These are phyloP conservation scores for Metschnikowia santaceciliae DNA, from an alignment of 805 yeast genomes.

Conservation along the genomic window DNA sequence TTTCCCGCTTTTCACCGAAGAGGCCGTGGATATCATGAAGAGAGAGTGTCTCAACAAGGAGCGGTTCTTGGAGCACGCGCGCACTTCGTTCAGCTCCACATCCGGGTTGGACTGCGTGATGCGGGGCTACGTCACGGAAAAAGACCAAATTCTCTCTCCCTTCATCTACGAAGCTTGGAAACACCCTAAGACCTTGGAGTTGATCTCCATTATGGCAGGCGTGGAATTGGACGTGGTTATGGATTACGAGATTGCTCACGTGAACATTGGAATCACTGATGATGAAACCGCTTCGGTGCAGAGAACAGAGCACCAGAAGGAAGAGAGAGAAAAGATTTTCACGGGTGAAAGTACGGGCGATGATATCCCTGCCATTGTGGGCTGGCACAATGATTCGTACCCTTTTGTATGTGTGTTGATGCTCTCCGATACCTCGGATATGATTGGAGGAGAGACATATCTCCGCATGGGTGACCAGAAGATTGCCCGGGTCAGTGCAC, in stretches of 20 bases:
- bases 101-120: slow-evolving; percentile 47
- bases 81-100: slow-evolving; percentile 41
- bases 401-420: slow-evolving; percentile 63
- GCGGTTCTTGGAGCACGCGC: slow-evolving; percentile 41
- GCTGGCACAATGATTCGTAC: slow-evolving; percentile 63
- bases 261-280: slow-evolving; percentile 47
- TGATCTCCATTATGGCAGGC: slow-evolving; percentile 56
- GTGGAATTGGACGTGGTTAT: slow-evolving; percentile 50
- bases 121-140: slow-evolving; percentile 47
- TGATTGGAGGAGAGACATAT: slow-evolving; percentile 62
- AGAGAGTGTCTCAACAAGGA: slow-evolving; percentile 49
- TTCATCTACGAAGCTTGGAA: slow-evolving; percentile 57
- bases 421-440: slow-evolving; percentile 53
- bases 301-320: slow-evolving; percentile 10
- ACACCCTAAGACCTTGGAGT: slow-evolving; percentile 52
- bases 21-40: slow-evolving; percentile 56
- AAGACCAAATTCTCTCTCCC: slow-evolving; percentile 35
- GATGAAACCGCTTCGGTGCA: slow-evolving; percentile 31
- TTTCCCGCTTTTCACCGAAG: slow-evolving; percentile 58
- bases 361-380: slow-evolving; percentile 52
- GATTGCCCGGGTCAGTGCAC: slow-evolving; percentile 17
- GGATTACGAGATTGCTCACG: slow-evolving; percentile 56
- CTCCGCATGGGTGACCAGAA: slow-evolving; percentile 40
- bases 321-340: slow-evolving; percentile 9
- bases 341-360: slow-evolving; percentile 22